Percentiles rank a stretch among this genome's conserved stretches.
Conservation (phyloP, 2,329 filamentous ascomycete species). For the Balansia obtecta region DNA sequence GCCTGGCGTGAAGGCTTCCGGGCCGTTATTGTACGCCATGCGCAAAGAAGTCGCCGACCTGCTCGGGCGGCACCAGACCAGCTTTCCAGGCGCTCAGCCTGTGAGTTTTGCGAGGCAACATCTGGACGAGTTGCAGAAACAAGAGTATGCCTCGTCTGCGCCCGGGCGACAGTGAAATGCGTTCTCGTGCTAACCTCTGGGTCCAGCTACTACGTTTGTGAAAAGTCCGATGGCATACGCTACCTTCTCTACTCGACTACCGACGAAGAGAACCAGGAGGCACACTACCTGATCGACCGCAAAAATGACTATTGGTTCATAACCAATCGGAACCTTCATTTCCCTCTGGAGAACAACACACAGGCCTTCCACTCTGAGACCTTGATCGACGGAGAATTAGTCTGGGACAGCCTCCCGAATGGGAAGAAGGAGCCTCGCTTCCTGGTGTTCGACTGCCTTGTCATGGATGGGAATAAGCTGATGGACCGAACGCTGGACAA, state of each 20-base stretch:
- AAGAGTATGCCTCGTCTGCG: conserved; percentile 46
- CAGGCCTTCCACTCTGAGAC: conserved; percentile 65
- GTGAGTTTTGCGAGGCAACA: conserved; percentile 82
- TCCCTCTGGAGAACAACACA: conserved; percentile 58
- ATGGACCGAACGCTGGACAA: conserved; percentile 78
- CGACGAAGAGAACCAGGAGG: conserved; percentile 48
- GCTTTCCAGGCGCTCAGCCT: conserved; percentile 85
- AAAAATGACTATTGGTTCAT: conserved; percentile 96
- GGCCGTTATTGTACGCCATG: conserved; percentile 47
- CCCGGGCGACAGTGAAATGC: too few relatives aligned
- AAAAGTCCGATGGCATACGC: conserved; percentile 93
- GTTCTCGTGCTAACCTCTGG: conserved; percentile 6
- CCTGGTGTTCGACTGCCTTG: conserved; percentile 86
- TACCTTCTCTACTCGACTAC: conserved; percentile 84
- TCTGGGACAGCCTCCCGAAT: conserved; percentile 63
- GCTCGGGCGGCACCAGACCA: conserved; percentile 53
- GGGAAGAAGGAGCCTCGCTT: conserved; percentile 64
- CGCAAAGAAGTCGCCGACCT: conserved; percentile 63
- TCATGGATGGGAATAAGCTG: conserved; percentile 63
- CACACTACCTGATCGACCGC: conserved; percentile 89
- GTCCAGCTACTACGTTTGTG: conserved; percentile 88
- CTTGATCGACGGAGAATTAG: conserved; percentile 84
- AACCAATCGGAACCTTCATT: conserved; percentile 56
- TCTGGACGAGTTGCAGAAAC: conserved; percentile 63
- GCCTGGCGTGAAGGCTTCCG: conserved; percentile 53